phyloP scores from a whole-genome alignment of 345 rosid species.

The Alliaria petiolata region DNA sequence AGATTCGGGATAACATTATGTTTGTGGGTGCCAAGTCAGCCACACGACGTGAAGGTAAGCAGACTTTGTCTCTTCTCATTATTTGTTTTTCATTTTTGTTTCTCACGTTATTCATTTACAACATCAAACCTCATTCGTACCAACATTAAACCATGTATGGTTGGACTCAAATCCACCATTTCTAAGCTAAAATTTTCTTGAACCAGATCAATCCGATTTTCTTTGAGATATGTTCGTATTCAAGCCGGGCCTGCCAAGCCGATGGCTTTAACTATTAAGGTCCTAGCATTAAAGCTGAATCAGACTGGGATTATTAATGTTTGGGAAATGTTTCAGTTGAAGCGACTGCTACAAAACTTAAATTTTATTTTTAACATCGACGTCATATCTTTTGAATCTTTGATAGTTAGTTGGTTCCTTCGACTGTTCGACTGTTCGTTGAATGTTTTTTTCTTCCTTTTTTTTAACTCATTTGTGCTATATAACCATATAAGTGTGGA shows the following conservation, averaged over 20 bases:
- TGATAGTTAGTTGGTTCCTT: slow-evolving; percentile 32
- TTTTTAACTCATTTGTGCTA: background rate
- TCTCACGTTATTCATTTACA: background rate
- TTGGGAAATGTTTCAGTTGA: slow-evolving; percentile 14
- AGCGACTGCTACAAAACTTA: background rate
- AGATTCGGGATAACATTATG: slow-evolving; percentile 1
- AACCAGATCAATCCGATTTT: background rate
- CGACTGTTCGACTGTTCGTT: slow-evolving; percentile 24
- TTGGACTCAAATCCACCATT: background rate
- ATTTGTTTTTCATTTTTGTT: background rate
- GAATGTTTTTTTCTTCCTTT: background rate
- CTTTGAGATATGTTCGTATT: slow-evolving; percentile 13
- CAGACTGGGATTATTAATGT: background rate
- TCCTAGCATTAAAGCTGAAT: slow-evolving; percentile 21
- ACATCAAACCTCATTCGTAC: background rate
- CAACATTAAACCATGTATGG: background rate
- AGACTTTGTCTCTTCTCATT: background rate
- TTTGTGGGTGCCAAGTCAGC: background rate
- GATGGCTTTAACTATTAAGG: slow-evolving; percentile 24
- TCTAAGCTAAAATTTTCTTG: background rate
- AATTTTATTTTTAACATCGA: background rate
- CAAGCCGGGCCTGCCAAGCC: slow-evolving; percentile 8
- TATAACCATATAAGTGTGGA: background rate
- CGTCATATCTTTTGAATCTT: background rate
- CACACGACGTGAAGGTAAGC: slow-evolving; percentile 9